Conservation (phyloP, 169 alveolate genomes). For the Eimeria maxima region DNA sequence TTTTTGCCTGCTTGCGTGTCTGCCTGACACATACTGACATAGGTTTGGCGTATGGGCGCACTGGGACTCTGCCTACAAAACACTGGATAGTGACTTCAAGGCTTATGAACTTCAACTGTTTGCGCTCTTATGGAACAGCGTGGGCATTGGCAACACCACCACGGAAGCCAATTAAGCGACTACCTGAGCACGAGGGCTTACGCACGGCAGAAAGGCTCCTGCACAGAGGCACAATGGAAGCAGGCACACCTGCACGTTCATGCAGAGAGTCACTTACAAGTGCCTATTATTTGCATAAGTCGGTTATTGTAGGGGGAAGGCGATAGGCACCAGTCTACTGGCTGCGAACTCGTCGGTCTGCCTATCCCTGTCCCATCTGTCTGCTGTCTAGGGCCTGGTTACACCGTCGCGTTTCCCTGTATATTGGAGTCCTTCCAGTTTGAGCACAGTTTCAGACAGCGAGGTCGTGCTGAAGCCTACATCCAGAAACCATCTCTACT, state of each 20-base stretch:
- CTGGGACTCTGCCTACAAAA: constrained; percentile 85
- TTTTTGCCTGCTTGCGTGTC: background rate
- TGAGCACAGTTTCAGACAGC: constrained; percentile 56
- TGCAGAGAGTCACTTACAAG: background rate
- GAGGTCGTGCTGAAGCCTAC: constrained; percentile 68
- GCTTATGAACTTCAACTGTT: constrained; percentile 75
- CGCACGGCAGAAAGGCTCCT: background rate
- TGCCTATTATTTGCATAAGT: background rate
- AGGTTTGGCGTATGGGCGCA: constrained; percentile 83
- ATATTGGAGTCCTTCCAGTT: constrained; percentile 52
- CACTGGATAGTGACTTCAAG: constrained; percentile 84
- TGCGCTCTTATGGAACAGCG: constrained; percentile 72
- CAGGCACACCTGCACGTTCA: background rate
- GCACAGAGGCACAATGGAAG: background rate
- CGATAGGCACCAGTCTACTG: background rate
- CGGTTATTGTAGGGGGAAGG: background rate
- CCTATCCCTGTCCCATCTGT: background rate
- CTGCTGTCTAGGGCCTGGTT: constrained; percentile 62
- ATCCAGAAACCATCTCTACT: constrained; percentile 43
- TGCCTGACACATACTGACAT: background rate
- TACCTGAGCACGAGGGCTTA: background rate
- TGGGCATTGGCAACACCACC: background rate
- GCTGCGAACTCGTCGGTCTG: background rate
- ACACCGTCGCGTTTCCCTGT: constrained; percentile 69
- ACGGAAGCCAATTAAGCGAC: background rate